Percentiles rank a stretch among this genome's conserved stretches.
These are phyloP conservation scores for Cetradonia linearis DNA, from an alignment of 495 filamentous ascomycete genomes.

Conservation along the genomic window DNA sequence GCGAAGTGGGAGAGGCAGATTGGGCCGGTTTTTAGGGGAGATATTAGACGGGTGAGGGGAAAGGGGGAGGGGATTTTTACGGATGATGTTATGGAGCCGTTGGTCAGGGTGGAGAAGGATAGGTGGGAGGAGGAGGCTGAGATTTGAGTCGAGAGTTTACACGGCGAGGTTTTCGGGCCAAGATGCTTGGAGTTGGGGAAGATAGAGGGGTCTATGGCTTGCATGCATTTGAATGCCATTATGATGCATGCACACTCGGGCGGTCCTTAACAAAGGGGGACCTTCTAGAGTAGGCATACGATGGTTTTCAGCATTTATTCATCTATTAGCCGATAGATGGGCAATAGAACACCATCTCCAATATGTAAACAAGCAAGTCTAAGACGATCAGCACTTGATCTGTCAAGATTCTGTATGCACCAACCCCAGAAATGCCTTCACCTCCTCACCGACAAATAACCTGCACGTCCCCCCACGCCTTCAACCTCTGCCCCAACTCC, in stretches of 20 bases:
- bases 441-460: slow-evolving; percentile 46
- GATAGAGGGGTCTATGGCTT: no score
- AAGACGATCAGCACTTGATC: slow-evolving; percentile 3
- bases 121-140: slow-evolving; percentile 58
- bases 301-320: no score
- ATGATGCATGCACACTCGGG: no score
- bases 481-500: slow-evolving; percentile 42
- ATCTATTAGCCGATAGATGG: background rate
- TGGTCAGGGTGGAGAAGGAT: slow-evolving; percentile 61
- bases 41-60: slow-evolving; percentile 47
- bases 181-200: no score
- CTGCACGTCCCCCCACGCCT: slow-evolving; percentile 42
- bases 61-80: slow-evolving; percentile 57
- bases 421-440: background rate
- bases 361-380: background rate
- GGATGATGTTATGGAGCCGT: slow-evolving; percentile 41
- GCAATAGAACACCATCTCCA: background rate
- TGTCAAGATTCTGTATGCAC: background rate
- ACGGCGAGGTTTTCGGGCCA: background rate
- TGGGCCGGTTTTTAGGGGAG: slow-evolving; percentile 74
- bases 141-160: background rate
- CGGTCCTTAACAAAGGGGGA: no score
- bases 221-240: no score
- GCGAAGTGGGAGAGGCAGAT: slow-evolving; percentile 81
- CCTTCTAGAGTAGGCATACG: no score